Evolutionary conservation across 1,284 basidiomycete species (phyloP), one percentile per base, ranked within the genome.

Genomic region (Apiotrichum siamense): DNA sequence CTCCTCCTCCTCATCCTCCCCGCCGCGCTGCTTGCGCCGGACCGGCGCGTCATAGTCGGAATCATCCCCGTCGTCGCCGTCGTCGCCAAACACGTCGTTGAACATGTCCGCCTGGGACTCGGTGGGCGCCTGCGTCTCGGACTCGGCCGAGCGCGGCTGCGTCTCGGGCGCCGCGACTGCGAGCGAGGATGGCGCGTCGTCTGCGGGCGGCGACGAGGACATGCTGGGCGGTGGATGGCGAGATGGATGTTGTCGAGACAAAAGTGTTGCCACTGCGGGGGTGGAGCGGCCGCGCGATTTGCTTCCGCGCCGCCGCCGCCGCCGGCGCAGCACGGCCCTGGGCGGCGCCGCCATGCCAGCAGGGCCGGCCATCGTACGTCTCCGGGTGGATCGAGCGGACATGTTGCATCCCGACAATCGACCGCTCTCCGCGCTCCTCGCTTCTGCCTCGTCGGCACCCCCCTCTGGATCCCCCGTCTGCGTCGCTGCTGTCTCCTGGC

Each of bases 11-110:
- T 43, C 35, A n/a, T 47, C 50, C 13, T 57, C 53, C 5, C 29
- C 33, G 9, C 33, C 24, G 29, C 21, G 20, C 33, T 29, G 11
- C 27, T 36, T 31, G 6, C 24, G 23, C n/a, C n/a, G n/a, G 18
- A 27, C 21, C 29, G 20, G 27, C 37, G 85, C 84, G 50, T 86
- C 84, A 55, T 86, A 83, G 3, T 81, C 81, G 1, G 81, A 81
- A 0, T 87, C 79, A 59, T 88, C 87, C 2, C 86, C 88, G 29
- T 26, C 50, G 62, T 85, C 85, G 24, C 81, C 83, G 56, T 81
- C 56, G 25, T 55, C 60, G 31, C 58, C 86, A 60, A 62, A 88
- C 82, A 71, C 84, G 80, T 58, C 80, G 48, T 59, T 31, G 41
- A 43, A 43, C 41, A 43, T 39, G 25, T 47, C 27, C 33, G 25